Base-by-base conservation (phyloP, 192 early-diverging fungal genomes). In the Umbelopsis isabellina region DNA sequence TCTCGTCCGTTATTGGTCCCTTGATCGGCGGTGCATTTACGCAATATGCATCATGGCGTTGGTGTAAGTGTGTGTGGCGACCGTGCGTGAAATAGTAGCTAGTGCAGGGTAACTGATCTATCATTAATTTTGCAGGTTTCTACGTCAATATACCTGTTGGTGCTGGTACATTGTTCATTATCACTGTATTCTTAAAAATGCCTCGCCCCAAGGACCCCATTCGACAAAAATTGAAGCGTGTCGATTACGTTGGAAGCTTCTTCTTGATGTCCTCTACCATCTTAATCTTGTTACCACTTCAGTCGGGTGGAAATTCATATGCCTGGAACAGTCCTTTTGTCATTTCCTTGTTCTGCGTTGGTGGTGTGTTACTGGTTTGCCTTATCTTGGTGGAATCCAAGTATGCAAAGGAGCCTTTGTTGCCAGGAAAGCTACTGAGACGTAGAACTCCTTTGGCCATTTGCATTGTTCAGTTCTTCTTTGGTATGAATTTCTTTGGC, bases 371-470 rank as follows among this genome's bases (percentile, higher is more conserved):
- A 0, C 4, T 80, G 16, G 68, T 73, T 23, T 53, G 83, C 20
- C 87, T 87, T 48, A 37, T 88, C 20, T 12, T 85, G 15, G 79
- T 92, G 50, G 86, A 80, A 76, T 69, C 83, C 41, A 85, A 81
- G 72, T 71, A 85, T 20, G 90, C 94, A 0, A 68, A 83, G 2
- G 90, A 93, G 73, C 90, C 95, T 22, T 79, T 95, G 46, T 86
- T 94, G 49, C 82, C 86, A 51, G 80, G 81, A 5, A 72, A 88
- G 35, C 66, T 88, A 20, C 82, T 89, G 33, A 83, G 83, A 67
- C 84, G 84, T 45, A 86, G 89, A 75, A 88, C 52, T 35, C 82
- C 86, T 7, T 51, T 87, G 12, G 72, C 90, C 37, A 82, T 88
- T 23, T 90, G 92, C 46, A 61, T 79, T 0, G 81, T 83, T 33